phyloP scores from a whole-genome alignment of 805 yeast genomes.

The Isabelozyma rhagii region DNA sequence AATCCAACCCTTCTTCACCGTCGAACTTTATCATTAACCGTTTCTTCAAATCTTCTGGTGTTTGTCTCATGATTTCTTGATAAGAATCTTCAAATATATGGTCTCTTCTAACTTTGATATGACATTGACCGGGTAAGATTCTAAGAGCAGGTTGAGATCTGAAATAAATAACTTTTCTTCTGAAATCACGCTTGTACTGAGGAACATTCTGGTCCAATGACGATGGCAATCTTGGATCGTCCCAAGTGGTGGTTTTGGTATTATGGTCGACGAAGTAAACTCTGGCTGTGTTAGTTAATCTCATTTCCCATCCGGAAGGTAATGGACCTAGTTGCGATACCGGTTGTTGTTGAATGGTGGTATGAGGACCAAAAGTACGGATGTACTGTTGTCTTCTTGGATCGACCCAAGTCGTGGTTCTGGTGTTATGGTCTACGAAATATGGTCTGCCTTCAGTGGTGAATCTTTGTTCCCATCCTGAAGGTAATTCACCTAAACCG shows the following conservation, averaged over 20 bases:
- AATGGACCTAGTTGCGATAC: slow-evolving; percentile 96
- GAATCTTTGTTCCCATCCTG: slow-evolving; percentile 98
- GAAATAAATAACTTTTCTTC: slow-evolving; percentile 96
- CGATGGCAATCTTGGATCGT: slow-evolving; percentile 97
- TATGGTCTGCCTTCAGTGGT: slow-evolving; percentile 98
- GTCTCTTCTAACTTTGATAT: slow-evolving; percentile 94
- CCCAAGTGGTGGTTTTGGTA: slow-evolving; percentile 99
- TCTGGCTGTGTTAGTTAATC: slow-evolving; percentile 96
- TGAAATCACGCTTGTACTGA: slow-evolving; percentile 97
- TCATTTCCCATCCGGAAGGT: slow-evolving; percentile 99
- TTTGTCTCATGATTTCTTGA: slow-evolving; percentile 98
- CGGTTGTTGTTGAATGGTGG: slow-evolving; percentile 96
- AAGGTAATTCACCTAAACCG: slow-evolving; percentile 94
- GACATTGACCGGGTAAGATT: slow-evolving; percentile 97
- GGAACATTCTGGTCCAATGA: slow-evolving; percentile 98
- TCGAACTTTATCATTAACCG: slow-evolving; percentile 97
- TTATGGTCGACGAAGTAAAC: slow-evolving; percentile 98
- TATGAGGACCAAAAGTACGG: slow-evolving; percentile 85
- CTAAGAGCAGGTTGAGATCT: slow-evolving; percentile 97
- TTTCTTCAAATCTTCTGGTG: slow-evolving; percentile 97
- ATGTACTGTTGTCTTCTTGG: slow-evolving; percentile 98
- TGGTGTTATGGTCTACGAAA: slow-evolving; percentile 98
- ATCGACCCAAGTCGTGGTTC: slow-evolving; percentile 99
- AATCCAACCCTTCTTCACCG: slow-evolving; percentile 99
- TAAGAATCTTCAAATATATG: slow-evolving; percentile 96